These are phyloP conservation scores for Aspergillus quadrilineatus DNA, from an alignment of 2,329 filamentous ascomycete species.

Conservation along the genomic window DNA sequence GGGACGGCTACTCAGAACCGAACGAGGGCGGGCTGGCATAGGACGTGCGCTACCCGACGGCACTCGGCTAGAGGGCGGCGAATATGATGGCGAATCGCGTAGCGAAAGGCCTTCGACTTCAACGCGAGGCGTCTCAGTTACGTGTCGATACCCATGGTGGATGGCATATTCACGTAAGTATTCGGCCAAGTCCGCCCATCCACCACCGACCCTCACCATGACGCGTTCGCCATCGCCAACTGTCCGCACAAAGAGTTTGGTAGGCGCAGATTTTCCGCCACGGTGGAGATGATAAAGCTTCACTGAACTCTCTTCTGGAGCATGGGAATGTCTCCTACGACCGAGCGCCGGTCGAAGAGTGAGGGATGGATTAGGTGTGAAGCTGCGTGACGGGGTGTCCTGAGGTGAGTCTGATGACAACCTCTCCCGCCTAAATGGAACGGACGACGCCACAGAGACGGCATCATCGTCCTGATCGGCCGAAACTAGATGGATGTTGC, in stretches of 20 bases:
- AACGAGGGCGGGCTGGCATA: constrained; percentile 39
- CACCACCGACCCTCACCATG: constrained; percentile 96
- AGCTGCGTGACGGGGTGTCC: constrained; percentile 44
- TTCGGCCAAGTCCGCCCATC: constrained; percentile 96
- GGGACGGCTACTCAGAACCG: constrained; percentile 38
- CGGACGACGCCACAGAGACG: constrained; percentile 33
- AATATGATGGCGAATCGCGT: constrained; percentile 30
- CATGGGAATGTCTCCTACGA: constrained; percentile 36
- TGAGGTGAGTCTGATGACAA: constrained; percentile 35
- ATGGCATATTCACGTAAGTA: constrained; percentile 91
- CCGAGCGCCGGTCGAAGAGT: constrained; percentile 62
- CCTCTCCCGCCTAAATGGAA: constrained; percentile 44
- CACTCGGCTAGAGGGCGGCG: constrained; percentile 28
- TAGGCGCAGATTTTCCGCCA: constrained; percentile 77
- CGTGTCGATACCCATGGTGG: constrained; percentile 77
- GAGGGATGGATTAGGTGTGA: constrained; percentile 65
- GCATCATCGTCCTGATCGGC: constrained; percentile 39
- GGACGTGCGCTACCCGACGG: constrained; percentile 29
- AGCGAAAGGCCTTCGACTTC: constrained; percentile 54
- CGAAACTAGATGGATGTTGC: constrained; percentile 71
- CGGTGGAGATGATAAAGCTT: constrained; percentile 90
- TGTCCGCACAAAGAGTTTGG: constrained; percentile 90
- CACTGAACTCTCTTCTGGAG: constrained; percentile 66
- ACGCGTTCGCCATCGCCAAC: constrained; percentile 92
- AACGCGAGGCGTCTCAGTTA: constrained; percentile 53